Percentiles rank a stretch among this genome's conserved stretches.
Evolutionary conservation across 306 rosid species (phyloP).

Genomic region (Herpetospermum pedunculosum): DNA sequence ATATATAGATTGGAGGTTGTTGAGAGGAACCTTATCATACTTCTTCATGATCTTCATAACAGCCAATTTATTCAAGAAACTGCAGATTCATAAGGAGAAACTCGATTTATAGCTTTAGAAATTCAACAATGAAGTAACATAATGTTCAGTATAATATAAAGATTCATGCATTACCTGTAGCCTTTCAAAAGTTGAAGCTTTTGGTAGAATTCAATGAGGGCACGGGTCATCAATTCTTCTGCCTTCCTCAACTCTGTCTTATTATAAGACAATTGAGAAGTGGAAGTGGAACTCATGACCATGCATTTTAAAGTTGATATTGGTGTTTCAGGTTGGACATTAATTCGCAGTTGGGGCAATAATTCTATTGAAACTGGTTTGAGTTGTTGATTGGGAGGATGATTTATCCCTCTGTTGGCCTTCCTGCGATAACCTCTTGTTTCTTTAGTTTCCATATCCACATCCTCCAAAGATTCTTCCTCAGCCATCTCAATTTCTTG

Average conservation of each 20-base stretch:
- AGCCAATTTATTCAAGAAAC: slow-evolving; percentile 58
- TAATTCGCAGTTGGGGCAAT: slow-evolving; percentile 42
- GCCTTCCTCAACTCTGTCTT: slow-evolving; percentile 42
- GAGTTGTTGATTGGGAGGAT: slow-evolving; percentile 1
- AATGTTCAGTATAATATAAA: background rate
- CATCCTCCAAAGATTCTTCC: slow-evolving; percentile 17
- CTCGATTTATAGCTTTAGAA: background rate
- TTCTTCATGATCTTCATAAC: slow-evolving; percentile 79
- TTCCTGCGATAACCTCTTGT: slow-evolving; percentile 14
- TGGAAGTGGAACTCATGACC: slow-evolving; percentile 19
- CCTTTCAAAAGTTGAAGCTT: slow-evolving; percentile 52
- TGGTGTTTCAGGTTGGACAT: slow-evolving; percentile 40
- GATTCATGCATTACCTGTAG: slow-evolving; percentile 32
- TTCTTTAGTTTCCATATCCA: slow-evolving; percentile 9
- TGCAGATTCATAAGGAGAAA: slow-evolving; percentile 16
- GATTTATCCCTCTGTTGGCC: background rate
- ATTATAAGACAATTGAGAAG: slow-evolving; percentile 28
- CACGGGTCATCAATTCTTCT: slow-evolving; percentile 36
- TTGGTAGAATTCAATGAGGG: slow-evolving; percentile 43
- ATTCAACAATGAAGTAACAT: background rate
- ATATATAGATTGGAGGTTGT: background rate
- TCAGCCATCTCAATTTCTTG: slow-evolving; percentile 49
- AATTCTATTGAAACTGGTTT: slow-evolving; percentile 36
- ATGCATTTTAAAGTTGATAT: slow-evolving; percentile 41
- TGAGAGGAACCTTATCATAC: slow-evolving; percentile 51